Conservation (phyloP, 441 rosid genomes). For the Eruca vesicaria region DNA sequence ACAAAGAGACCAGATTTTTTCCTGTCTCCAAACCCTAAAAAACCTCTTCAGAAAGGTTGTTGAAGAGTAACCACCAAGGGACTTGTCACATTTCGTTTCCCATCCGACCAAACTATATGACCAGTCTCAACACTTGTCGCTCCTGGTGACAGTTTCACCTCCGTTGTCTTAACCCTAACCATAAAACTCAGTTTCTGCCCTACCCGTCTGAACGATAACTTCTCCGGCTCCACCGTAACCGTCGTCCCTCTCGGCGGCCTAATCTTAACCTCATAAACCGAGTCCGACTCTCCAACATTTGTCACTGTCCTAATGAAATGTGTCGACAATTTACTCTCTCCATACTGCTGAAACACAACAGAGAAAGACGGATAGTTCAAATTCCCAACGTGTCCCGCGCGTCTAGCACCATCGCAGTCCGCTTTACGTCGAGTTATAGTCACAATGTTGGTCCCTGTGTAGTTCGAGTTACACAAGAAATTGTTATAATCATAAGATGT, state of each 20-base stretch:
- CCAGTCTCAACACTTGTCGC: constrained; percentile 49
- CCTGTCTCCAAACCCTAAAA: constrained; percentile 15
- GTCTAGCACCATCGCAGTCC: constrained; percentile 59
- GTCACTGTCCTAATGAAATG: constrained; percentile 68
- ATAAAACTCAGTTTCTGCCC: constrained; percentile 67
- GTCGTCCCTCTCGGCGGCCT: constrained; percentile 46
- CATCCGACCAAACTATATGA: constrained; percentile 44
- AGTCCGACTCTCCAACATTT: constrained; percentile 54
- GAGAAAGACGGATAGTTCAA: constrained; percentile 64
- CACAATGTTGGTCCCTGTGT: constrained; percentile 48
- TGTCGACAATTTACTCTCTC: constrained; percentile 56
- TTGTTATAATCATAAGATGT: constrained; percentile 54
- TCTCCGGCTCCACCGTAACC: constrained; percentile 57
- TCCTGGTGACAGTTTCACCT: constrained; percentile 54
- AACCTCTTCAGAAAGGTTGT: constrained; percentile 63
- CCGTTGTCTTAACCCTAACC: constrained; percentile 49
- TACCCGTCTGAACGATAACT: constrained; percentile 51
- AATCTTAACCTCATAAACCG: constrained; percentile 46
- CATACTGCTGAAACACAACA: constrained; percentile 56
- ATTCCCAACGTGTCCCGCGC: constrained; percentile 65
- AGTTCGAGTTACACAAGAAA: constrained; percentile 71
- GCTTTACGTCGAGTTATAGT: constrained; percentile 51
- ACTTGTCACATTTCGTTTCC: no score
- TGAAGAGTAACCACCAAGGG: constrained; percentile 79
- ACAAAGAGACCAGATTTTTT: constrained; percentile 20